These are phyloP conservation scores for Gomphus sp. DNA, from an alignment of 1,284 basidiomycete species.

Conservation along the genomic window DNA sequence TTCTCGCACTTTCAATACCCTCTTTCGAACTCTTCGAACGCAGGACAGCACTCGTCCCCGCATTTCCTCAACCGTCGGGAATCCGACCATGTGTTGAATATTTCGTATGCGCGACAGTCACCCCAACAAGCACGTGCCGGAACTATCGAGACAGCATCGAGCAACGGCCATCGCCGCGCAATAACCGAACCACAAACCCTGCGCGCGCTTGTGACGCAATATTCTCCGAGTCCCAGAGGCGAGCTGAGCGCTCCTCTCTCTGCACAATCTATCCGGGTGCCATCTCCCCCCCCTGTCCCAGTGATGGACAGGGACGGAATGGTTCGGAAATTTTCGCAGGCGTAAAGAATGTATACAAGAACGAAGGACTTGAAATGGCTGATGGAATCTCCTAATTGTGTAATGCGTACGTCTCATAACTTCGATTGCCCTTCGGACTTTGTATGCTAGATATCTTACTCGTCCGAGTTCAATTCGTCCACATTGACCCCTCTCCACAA, in stretches of 20 bases:
- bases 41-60: slow-evolving; percentile 9
- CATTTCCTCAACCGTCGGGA: slow-evolving; percentile 6
- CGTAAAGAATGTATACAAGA: slow-evolving; percentile 5
- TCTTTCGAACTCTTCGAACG: slow-evolving; percentile 4
- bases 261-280: slow-evolving; percentile 24
- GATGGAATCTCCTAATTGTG: slow-evolving; percentile 2
- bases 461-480: neutral
- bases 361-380: neutral
- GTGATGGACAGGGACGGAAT: slow-evolving; percentile 16
- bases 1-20: slow-evolving; percentile 10
- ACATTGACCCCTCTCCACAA: neutral
- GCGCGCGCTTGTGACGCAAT: slow-evolving; percentile 31
- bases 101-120: slow-evolving; percentile 10
- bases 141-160: slow-evolving; percentile 16
- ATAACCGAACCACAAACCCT: slow-evolving; percentile 41
- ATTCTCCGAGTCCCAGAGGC: slow-evolving; percentile 30
- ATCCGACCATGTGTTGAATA: slow-evolving; percentile 10
- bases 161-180: slow-evolving; percentile 33
- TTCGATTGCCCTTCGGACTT: neutral
- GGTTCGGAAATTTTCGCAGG: slow-evolving; percentile 7
- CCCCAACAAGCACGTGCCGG: slow-evolving; percentile 1
- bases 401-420: neutral
- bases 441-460: slow-evolving; percentile 3
- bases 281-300: slow-evolving; percentile 30
- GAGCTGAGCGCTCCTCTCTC: slow-evolving; percentile 24